Base-by-base conservation (phyloP, 805 yeast species). In the Kodamaea nitidulidarum region DNA sequence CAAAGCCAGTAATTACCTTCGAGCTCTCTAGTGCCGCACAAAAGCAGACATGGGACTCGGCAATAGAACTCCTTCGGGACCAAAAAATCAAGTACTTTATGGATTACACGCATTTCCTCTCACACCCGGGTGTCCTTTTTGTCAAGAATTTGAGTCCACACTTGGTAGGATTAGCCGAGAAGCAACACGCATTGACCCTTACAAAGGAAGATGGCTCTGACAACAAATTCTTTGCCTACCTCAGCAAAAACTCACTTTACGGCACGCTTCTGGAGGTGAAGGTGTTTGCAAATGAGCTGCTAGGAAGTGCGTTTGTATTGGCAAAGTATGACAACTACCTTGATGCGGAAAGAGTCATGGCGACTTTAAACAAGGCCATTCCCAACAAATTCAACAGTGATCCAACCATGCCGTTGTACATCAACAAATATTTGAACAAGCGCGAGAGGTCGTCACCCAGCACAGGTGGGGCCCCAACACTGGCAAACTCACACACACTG, bases 371-470 rank as follows among this genome's bases (percentile, higher is more conserved):
- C 22, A 43, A 43, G 32, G 18, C 28, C 15, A 38, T 37, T 1
- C 49, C 49, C 24, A 57, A 60, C 32, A 47, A 58, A 5, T 55
- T 73, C 28, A 63, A 66, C 42, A 18, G 50, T 32, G 47, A 49
- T 35, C 43, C 58, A 29, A 54, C 49, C 18, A 31, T 63, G 40
- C 60, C 64, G 15, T 54, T 76, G 25, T 78, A 74, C 49, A 71
- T 82, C 36, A 80, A 81, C 50, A 79, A 71, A 51, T 87, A 83
- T 55, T 71, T 81, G 33, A 80, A 83, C 35, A 76, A 79, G 48
- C 71, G 73, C 42, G 87, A 81, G 51, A 63, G 88, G 12, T 20
- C 22, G 8, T 20, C 22, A 6, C 7, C 22, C 8, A 20, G 5
- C 22, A 20, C 22, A 20, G 22, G 22, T 6, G 22, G 8, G n/a